phyloP scores from a whole-genome alignment of 139 green algal species.

The Coelastrella sp. region DNA sequence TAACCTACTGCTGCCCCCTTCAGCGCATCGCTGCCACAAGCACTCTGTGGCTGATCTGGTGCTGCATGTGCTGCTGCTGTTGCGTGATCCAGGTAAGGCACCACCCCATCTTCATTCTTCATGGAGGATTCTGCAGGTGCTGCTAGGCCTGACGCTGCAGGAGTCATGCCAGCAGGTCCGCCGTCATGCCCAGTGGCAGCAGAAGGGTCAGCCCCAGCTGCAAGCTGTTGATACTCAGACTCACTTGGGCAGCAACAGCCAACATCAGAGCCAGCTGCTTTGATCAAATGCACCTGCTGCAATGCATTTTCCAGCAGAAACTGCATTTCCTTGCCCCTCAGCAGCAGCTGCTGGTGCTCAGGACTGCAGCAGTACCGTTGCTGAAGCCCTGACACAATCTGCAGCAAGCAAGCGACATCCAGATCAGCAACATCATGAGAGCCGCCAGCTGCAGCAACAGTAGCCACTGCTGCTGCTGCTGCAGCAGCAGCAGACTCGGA shows the following conservation, averaged over 20 bases:
- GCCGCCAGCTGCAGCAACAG: background rate
- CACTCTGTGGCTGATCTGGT: background rate
- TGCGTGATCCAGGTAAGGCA: background rate
- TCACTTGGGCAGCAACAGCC: constrained; percentile 10
- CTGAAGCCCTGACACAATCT: constrained; percentile 4
- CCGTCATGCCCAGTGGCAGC: background rate
- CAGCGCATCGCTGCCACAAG: background rate
- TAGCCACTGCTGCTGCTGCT: background rate
- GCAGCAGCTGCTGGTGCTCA: constrained; percentile 20
- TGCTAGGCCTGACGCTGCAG: background rate
- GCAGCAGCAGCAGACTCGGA: background rate
- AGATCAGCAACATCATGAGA: background rate
- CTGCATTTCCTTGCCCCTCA: constrained; percentile 34
- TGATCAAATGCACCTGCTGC: constrained; percentile 36
- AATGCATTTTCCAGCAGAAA: constrained; percentile 17
- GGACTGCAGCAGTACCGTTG: background rate
- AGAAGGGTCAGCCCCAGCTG: background rate
- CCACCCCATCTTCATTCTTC: too few species aligned
- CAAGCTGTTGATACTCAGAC: constrained; percentile 8
- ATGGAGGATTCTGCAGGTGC: background rate
- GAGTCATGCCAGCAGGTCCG: too few species aligned
- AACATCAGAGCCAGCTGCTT: background rate
- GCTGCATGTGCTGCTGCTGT: constrained; percentile 10
- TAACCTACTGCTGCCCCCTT: background rate
- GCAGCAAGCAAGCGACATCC: constrained; percentile 2